These are phyloP conservation scores for Capsicum baccatum DNA, from an alignment of 257 asterid genomes.

Conservation along the genomic window DNA sequence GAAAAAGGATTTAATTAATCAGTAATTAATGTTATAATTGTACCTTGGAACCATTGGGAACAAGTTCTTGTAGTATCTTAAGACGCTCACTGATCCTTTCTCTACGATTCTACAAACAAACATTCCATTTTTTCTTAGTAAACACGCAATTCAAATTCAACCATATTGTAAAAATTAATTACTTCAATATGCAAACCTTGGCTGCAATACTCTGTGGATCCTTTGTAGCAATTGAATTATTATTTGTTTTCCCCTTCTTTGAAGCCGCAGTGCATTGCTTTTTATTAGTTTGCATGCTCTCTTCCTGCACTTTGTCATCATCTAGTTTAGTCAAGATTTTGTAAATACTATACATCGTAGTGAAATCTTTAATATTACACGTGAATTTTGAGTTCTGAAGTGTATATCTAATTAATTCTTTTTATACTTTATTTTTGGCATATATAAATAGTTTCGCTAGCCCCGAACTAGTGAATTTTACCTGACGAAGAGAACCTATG, in stretches of 20 bases:
- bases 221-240: conserved; percentile 46
- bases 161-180: not conserved
- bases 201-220: conserved; percentile 96
- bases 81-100: conserved; percentile 86
- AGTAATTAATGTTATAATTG: too few relatives aligned
- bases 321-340: not conserved
- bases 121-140: conserved; percentile 26
- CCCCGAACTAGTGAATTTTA: not conserved
- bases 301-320: conserved; percentile 47
- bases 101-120: conserved; percentile 35
- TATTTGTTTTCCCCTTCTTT: conserved; percentile 55
- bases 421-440: not conserved
- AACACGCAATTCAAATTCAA: conserved; percentile 4
- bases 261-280: conserved; percentile 62
- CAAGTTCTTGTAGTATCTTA: conserved; percentile 81
- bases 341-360: not conserved
- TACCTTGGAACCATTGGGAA: conserved; percentile 96
- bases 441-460: not conserved
- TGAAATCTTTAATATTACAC: not conserved
- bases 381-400: not conserved
- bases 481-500: not conserved
- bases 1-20: not conserved
- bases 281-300: conserved; percentile 57
- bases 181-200: conserved; percentile 52
- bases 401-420: not conserved